Base-by-base conservation (phyloP, 768 basidiomycete species). In the Leccinum boreale region DNA sequence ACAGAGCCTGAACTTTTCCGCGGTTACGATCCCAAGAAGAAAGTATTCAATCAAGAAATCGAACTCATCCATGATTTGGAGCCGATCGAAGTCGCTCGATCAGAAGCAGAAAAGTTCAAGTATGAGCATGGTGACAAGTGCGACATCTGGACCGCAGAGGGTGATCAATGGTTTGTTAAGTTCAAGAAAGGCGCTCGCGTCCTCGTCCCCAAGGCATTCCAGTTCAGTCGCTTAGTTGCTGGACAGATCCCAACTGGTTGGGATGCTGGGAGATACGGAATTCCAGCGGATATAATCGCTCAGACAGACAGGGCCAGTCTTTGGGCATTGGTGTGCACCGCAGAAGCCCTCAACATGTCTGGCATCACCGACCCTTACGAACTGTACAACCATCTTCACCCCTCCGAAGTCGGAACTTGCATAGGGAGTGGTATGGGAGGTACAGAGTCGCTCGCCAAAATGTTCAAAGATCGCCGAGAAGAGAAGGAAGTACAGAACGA, bases 401-500 rank as follows among this genome's bases (percentile, higher is more conserved):
- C 97, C 2, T 92, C 94, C 3, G 94, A 98, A 67, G 90, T 98
- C 59, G 97, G 97, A 58, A 92, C 94, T 3, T 85, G 88, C 56
- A 77, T 99, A 59, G 97, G 97, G 56, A 94, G 92, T 67, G 97
- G 97, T 64, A 98, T 99, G 96, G 97, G 97, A 65, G 97, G 97
- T 67, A 85, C 92, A 62, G 85, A 86, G 58, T 91, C 90, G 68
- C 80, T 98, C 76, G 81, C 87, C 52, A 87, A 91, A 75, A 99
- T 99, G 97, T 99, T 99, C 84, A 97, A 93, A 74, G 97, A 99
- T 71, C 89, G 97, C 61, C 90, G 94, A 42, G 96, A 98, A 68
- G 97, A 98, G 78, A 92, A 90, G 73, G 94, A 98, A 35, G 94
- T 98, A 1, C 97, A 98, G 76, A 98, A 95, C 67, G 97, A 99